Evolutionary conservation across 805 yeast genomes (phyloP), one percentile per base, ranked within the genome.

Genomic region (Lachancea sp.): DNA sequence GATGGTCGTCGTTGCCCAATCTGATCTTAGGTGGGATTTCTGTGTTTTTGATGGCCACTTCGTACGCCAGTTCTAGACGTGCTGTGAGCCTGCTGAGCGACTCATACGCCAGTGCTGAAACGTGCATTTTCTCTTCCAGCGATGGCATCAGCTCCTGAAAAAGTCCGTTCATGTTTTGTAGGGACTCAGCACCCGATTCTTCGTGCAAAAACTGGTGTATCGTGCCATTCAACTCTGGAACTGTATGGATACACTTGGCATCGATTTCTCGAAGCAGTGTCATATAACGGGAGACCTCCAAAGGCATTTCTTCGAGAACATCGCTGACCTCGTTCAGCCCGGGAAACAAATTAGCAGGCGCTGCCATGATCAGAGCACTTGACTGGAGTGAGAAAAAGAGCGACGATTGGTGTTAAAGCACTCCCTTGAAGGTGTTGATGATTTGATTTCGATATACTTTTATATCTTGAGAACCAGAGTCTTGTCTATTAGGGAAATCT

Each of bases 81-180:
- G 72, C 74, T 45, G 87, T 67, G 57, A 87, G 85, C 47, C 81
- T 78, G 26, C 73, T 68, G 38, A 89, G 74, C 11, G 82, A 74
- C 55, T 90, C 97, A 26, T 86, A 75, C 18, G 97, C 96, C 33
- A 87, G 82, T 1, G 91, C 82, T 3, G 97, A 91, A 35, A 93
- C 96, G 63, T 91, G 97, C 95, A 93, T 88, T 66, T 93, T 93
- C 62, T 93, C 97, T 61, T 91, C 98, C 45, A 91, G 67, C 49
- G 96, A 86, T 0, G 98, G 97, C 70, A 91, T 79, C 45, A 91
- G 72, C 47, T 86, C 95, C 50, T 72, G 70, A 16, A 79, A 69
- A 29, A 71, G 52, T 13, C 54, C 53, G 27, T 74, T 70, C 26
- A 78, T 70, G 62, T 66, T 19, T 59, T 39, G 50, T 62, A 59